These are phyloP conservation scores for Kodamaea nitidulidarum DNA, from an alignment of 805 yeast genomes.

Conservation along the genomic window DNA sequence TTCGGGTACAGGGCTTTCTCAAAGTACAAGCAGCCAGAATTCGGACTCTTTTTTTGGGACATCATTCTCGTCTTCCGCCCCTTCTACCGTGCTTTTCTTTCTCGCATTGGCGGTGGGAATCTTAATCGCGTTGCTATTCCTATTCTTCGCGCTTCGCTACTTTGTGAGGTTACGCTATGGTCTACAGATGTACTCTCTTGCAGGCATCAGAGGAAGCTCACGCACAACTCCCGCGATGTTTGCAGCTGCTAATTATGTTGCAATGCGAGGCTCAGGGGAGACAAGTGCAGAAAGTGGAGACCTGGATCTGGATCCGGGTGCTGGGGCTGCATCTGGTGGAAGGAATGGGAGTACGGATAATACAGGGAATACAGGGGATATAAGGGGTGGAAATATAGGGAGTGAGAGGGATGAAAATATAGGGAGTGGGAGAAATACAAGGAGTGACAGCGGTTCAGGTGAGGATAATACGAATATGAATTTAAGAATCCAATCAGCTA, in stretches of 20 bases:
- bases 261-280: slow-evolving; percentile 1
- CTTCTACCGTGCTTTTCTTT: slow-evolving; percentile 61
- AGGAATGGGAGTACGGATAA: no score
- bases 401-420: no score
- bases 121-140: slow-evolving; percentile 49
- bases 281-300: background rate
- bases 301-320: no score
- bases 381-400: background rate
- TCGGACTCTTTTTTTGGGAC: slow-evolving; percentile 2
- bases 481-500: background rate
- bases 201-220: slow-evolving; percentile 20
- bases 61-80: slow-evolving; percentile 26
- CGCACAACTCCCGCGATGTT: slow-evolving; percentile 11
- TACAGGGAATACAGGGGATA: background rate
- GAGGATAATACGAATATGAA: no score
- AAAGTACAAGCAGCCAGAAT: background rate
- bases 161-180: slow-evolving; percentile 57
- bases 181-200: slow-evolving; percentile 40
- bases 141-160: slow-evolving; percentile 59
- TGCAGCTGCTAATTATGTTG: slow-evolving; percentile 9
- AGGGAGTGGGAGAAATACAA: no score
- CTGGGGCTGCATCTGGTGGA: no score
- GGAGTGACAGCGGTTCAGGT: no score
- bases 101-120: slow-evolving; percentile 62
- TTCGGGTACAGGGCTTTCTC: no score